phyloP scores from a whole-genome alignment of 257 asterid genomes.

The Agastache rugosa region DNA sequence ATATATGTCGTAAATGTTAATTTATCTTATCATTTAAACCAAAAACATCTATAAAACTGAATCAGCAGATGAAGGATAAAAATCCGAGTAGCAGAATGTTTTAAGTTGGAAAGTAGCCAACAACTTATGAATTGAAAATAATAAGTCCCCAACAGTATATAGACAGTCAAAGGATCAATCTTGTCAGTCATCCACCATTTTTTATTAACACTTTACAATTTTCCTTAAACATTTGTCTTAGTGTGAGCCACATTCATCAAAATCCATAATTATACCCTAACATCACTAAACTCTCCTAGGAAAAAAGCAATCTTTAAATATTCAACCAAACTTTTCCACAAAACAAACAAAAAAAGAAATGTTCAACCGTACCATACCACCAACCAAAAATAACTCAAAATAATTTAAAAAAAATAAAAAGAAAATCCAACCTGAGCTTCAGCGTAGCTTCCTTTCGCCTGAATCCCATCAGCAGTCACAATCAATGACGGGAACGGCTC shows the following conservation, averaged over 20 bases:
- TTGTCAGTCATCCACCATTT: not conserved
- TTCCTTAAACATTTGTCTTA: constrained; percentile 21
- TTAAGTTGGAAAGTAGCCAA: not conserved
- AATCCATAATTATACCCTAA: constrained; percentile 31
- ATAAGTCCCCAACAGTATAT: not conserved
- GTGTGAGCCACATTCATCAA: not conserved
- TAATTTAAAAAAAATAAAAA: no score
- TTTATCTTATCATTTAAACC: constrained; percentile 7
- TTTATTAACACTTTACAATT: not conserved
- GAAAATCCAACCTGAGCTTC: constrained; percentile 71
- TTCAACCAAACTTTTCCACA: not conserved
- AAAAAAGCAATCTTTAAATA: constrained; percentile 7
- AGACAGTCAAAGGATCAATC: not conserved
- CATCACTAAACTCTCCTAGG: constrained; percentile 17
- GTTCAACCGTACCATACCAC: not conserved
- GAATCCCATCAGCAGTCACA: constrained; percentile 64
- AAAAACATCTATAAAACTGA: not conserved
- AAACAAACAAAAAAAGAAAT: not conserved
- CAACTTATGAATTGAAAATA: not conserved
- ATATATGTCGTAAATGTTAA: not conserved
- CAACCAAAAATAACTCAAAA: no score
- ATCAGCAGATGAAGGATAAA: constrained; percentile 4
- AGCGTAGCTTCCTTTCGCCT: constrained; percentile 91
- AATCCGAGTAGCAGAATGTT: not conserved
- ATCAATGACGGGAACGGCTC: constrained; percentile 80